Percentiles rank a stretch among this genome's conserved stretches.
phyloP scores from a whole-genome alignment of 495 filamentous ascomycete species.

The Talaromyces proteolyticus region DNA sequence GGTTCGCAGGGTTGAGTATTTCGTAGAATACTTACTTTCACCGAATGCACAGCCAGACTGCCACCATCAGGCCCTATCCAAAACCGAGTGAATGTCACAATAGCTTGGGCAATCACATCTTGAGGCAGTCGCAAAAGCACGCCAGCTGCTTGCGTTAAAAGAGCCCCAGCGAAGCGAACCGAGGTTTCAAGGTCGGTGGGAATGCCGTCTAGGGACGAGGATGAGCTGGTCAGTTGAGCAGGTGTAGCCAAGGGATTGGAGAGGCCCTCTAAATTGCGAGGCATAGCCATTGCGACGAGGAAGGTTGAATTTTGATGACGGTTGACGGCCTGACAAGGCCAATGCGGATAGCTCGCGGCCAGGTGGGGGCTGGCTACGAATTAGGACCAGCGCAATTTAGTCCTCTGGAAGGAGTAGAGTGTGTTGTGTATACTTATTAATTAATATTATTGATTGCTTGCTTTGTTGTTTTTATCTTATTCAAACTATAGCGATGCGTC shows the following conservation, averaged over 20 bases:
- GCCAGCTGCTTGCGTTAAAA: constrained; percentile 83
- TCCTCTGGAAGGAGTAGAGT: no score
- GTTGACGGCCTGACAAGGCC: background rate
- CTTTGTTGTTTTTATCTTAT: no score
- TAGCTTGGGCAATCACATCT: constrained; percentile 81
- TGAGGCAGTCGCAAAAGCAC: constrained; percentile 81
- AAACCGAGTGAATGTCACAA: constrained; percentile 83
- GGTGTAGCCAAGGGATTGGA: constrained; percentile 83
- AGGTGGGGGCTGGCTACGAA: no score
- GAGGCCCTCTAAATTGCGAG: constrained; percentile 43
- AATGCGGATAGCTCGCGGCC: no score
- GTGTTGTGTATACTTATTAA: no score
- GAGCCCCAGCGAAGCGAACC: constrained; percentile 49
- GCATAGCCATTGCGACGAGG: background rate
- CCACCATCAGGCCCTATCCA: constrained; percentile 67
- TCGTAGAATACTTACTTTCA: constrained; percentile 37
- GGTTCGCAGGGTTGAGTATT: no score
- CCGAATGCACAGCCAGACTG: constrained; percentile 51
- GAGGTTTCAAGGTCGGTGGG: constrained; percentile 71
- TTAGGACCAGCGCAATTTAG: no score
- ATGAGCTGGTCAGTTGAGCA: constrained; percentile 68
- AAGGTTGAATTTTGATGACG: no score
- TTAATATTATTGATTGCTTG: no score
- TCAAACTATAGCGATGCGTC: no score
- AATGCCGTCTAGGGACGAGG: constrained; percentile 62